These are phyloP conservation scores for Alternaria postmessia DNA, from an alignment of 2,329 filamentous ascomycete genomes.

Conservation along the genomic window DNA sequence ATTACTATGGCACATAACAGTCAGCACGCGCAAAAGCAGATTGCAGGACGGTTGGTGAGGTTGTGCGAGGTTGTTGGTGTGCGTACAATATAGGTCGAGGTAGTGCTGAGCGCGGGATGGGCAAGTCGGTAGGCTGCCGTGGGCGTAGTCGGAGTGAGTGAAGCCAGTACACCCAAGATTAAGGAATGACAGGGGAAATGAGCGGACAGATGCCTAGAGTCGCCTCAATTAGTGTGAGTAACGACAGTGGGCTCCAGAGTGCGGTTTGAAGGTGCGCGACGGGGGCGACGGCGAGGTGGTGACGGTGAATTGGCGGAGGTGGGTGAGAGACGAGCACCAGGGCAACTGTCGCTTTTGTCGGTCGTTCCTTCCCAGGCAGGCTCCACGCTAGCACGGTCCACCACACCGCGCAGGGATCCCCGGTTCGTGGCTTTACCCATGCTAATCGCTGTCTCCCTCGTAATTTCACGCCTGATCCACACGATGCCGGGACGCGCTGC, in stretches of 20 bases:
- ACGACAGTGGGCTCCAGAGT: constrained; percentile 46
- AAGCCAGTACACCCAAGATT: constrained; percentile 50
- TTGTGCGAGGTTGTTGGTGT: constrained; percentile 16
- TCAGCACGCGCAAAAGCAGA: constrained; percentile 44
- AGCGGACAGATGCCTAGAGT: constrained; percentile 50
- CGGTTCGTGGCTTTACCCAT: constrained; percentile 14
- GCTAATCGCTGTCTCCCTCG: constrained; percentile 19
- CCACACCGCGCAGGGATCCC: constrained; percentile 17
- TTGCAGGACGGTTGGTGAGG: constrained; percentile 20
- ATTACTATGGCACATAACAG: constrained; percentile 41
- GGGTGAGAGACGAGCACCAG: constrained; percentile 29
- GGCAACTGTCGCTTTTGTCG: constrained; percentile 34
- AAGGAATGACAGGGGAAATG: constrained; percentile 50
- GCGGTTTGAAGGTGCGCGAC: constrained; percentile 22
- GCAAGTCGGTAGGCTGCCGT: constrained; percentile 22
- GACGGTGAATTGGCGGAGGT: constrained; percentile 32
- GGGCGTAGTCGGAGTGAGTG: constrained; percentile 34
- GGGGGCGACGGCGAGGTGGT: constrained; percentile 30
- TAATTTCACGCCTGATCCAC: constrained; percentile 21
- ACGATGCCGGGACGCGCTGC: constrained; percentile 12
- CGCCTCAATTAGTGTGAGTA: constrained; percentile 36
- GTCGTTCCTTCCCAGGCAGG: constrained; percentile 23
- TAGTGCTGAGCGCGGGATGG: constrained; percentile 14
- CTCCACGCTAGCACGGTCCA: constrained; percentile 11
- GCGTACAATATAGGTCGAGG: constrained; percentile 37